phyloP scores from a whole-genome alignment of 202 grass and related monocot species.

The Panicum hallii region DNA sequence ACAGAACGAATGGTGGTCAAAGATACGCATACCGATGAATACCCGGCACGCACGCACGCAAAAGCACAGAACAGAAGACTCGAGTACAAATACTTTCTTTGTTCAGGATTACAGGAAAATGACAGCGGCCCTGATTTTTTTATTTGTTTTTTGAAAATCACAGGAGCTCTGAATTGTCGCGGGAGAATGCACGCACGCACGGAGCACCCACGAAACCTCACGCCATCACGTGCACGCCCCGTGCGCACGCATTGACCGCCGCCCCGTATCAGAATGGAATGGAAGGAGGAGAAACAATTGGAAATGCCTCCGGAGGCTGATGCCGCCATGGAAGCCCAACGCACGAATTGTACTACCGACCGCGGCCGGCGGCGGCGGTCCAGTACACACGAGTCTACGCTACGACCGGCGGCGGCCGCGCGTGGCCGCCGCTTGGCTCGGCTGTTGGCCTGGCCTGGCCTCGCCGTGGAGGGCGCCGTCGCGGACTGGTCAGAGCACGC shows the following conservation, averaged over 20 bases:
- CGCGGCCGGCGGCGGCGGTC: not conserved
- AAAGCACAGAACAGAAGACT: not conserved
- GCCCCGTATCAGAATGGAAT: not conserved
- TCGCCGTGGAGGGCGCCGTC: not conserved
- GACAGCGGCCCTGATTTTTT: no score
- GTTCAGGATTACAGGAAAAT: no score
- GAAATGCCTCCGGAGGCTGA: not conserved
- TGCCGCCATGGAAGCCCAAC: not conserved
- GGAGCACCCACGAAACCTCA: not conserved
- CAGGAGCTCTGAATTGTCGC: not conserved
- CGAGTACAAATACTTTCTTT: no score
- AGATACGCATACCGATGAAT: not conserved
- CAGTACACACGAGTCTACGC: not conserved
- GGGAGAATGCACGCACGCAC: not conserved
- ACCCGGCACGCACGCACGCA: no score
- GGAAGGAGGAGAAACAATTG: not conserved
- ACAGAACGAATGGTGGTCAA: not conserved
- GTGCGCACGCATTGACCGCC: conserved; percentile 7
- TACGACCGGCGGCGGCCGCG: not conserved
- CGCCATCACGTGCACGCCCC: not conserved
- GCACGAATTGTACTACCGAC: not conserved
- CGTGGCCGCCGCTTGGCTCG: not conserved
- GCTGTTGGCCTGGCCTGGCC: not conserved
- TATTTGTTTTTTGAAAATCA: no score
- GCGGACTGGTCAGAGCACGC: conserved; percentile 22